Base-by-base conservation (phyloP, 441 rosid genomes). In the Euphorbia celastroides region DNA sequence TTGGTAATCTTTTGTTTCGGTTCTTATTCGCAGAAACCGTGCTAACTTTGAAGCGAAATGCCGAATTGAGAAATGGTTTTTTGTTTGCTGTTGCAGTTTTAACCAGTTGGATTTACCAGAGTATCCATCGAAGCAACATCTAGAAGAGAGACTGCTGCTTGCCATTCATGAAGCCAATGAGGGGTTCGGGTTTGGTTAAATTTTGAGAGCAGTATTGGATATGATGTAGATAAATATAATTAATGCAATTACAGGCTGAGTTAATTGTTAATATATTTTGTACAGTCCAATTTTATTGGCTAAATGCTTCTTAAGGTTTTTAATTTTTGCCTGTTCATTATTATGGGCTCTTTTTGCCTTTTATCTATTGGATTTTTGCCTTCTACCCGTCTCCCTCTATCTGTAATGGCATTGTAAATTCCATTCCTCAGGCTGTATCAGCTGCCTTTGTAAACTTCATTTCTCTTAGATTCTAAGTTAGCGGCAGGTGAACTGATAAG, bases 121-220 rank as follows among this genome's bases (percentile, higher is more conserved):
- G 79, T 93, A 93, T 74, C 98, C 98, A 19, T 86, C 96, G 0
- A 93, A 88, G 68, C 83, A 90, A 63, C 96, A 87, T 74, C 79
- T 93, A 38, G 96, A 93, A 55, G 97, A 93, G 81, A 84, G 97
- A 75, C 75, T 93, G 74, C 78, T 90, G 70, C 95, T 93, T 20
- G 98, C 98, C 0, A 93, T 93, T 76, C 98, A 93, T 38, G 98
- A 93, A 80, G 98, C 81, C 55, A 93, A 75, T 20, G 97, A 93
- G 79, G 98, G 98, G 2, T 93, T 90, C 56, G 98, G 98, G 61
- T 93, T 93, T 42, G 96, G 96, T 66, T 93, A 69, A 83, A 34
- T 19, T 23, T 55, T 5, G 23, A 58, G 44, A 61, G 38, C 23
- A 57, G 52, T 42, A 16, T 1, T 23, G 59, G 55, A 16, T 38